These are phyloP conservation scores for Aureobasidium sp. DNA, from an alignment of 2,329 filamentous ascomycete species.

Conservation along the genomic window DNA sequence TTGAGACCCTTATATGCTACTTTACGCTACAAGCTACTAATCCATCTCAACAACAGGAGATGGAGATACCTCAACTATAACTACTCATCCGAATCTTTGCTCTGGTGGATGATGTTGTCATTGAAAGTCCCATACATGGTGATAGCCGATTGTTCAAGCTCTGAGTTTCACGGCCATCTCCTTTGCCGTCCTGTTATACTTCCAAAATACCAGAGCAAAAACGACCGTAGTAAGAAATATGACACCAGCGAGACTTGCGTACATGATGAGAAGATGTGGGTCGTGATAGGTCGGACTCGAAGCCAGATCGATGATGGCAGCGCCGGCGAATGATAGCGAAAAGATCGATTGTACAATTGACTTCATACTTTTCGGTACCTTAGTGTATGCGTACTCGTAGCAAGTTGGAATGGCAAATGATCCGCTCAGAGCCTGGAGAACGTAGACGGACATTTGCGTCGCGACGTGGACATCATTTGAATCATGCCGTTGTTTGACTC, in stretches of 20 bases:
- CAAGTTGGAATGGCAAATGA: neutral
- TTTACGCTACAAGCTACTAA: too few species aligned
- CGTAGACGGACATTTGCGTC: neutral
- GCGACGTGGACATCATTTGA: neutral
- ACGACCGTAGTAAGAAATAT: neutral
- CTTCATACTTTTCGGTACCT: neutral
- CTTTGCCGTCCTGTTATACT: neutral
- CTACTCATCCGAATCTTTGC: neutral
- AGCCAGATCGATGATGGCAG: neutral
- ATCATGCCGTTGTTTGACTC: neutral
- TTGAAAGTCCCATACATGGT: too few species aligned
- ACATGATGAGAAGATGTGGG: neutral
- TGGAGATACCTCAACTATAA: neutral
- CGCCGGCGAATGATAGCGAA: neutral
- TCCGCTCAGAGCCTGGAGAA: neutral
- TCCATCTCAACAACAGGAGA: too few species aligned
- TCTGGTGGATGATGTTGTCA: neutral
- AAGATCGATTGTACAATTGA: neutral
- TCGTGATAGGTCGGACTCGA: neutral
- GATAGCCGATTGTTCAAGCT: neutral
- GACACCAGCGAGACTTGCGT: neutral
- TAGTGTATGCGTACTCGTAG: neutral
- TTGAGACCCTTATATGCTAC: too few species aligned
- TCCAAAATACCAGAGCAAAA: neutral
- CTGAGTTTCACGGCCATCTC: neutral